phyloP scores from a whole-genome alignment of 2,329 filamentous ascomycete species.

The Penicillium sp. region DNA sequence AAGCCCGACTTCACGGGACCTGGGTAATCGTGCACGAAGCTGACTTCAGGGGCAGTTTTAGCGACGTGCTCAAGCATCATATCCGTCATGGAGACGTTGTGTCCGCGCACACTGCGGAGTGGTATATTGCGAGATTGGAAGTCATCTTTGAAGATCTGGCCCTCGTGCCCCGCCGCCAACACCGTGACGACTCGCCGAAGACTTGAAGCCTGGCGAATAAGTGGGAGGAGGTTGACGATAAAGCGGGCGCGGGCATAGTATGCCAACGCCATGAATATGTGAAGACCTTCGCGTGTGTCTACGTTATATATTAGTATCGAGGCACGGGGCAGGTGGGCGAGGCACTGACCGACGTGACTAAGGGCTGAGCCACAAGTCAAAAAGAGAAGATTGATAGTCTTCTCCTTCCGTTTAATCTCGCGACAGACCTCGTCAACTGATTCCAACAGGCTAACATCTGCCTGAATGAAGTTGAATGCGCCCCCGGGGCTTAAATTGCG shows the following conservation, averaged over 20 bases:
- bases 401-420: conserved; percentile 52
- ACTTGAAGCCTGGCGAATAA: background rate
- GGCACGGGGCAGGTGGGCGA: background rate
- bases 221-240: background rate
- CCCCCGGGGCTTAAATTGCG: background rate
- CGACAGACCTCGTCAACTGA: conserved; percentile 51
- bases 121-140: background rate
- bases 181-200: background rate
- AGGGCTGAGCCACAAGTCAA: conserved; percentile 46
- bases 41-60: background rate
- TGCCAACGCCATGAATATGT: background rate
- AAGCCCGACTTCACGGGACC: conserved; percentile 40
- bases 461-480: conserved; percentile 47
- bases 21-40: conserved; percentile 3
- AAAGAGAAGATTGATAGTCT: conserved; percentile 56
- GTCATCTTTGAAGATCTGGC: background rate
- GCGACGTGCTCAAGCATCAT: background rate
- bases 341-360: background rate
- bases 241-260: conserved; percentile 1
- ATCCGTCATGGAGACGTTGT: conserved; percentile 1
- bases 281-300: background rate
- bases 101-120: background rate
- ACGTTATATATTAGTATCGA: background rate
- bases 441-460: conserved; percentile 49
- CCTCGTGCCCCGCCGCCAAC: background rate